phyloP scores from a whole-genome alignment of 2,329 filamentous ascomycete genomes.

The Leptosphaerulina australis region DNA sequence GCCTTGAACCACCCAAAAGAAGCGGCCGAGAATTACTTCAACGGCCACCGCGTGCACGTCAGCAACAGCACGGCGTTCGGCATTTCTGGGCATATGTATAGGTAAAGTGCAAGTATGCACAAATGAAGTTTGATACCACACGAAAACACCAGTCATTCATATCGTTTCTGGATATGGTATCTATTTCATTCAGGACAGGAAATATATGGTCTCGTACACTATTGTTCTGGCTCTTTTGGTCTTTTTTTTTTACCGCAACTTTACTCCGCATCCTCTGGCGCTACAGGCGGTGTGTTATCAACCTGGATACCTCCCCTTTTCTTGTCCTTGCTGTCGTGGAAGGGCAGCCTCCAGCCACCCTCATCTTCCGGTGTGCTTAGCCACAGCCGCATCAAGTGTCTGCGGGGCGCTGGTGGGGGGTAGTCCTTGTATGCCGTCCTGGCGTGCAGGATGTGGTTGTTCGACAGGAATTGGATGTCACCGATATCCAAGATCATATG shows the following conservation, averaged over 20 bases:
- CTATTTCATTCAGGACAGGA: slow-evolving; percentile 1
- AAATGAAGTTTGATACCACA: slow-evolving; percentile 39
- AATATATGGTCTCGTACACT: slow-evolving; percentile 11
- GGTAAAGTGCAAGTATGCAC: slow-evolving; percentile 22
- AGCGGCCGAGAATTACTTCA: slow-evolving; percentile 26
- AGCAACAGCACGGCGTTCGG: slow-evolving; percentile 30
- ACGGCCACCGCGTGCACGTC: slow-evolving; percentile 19
- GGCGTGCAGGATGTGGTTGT: slow-evolving; percentile 80
- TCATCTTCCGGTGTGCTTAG: slow-evolving; percentile 79
- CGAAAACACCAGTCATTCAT: slow-evolving; percentile 4
- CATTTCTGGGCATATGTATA: slow-evolving; percentile 24
- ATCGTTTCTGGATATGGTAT: slow-evolving; percentile 9
- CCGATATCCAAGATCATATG: slow-evolving; percentile 88
- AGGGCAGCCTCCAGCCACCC: slow-evolving; percentile 84
- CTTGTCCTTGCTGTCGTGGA: slow-evolving; percentile 79
- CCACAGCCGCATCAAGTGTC: slow-evolving; percentile 86
- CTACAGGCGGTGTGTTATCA: slow-evolving; percentile 75
- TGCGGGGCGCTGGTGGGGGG: slow-evolving; percentile 69
- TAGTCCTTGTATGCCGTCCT: slow-evolving; percentile 79
- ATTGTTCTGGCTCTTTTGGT: neutral
- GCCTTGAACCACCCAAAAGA: slow-evolving; percentile 25
- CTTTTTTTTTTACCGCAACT: neutral
- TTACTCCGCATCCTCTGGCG: slow-evolving; percentile 78
- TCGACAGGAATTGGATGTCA: slow-evolving; percentile 86
- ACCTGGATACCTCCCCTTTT: slow-evolving; percentile 91